Base-by-base conservation (phyloP, 768 basidiomycete genomes). In the Leccinum subgranulosum region DNA sequence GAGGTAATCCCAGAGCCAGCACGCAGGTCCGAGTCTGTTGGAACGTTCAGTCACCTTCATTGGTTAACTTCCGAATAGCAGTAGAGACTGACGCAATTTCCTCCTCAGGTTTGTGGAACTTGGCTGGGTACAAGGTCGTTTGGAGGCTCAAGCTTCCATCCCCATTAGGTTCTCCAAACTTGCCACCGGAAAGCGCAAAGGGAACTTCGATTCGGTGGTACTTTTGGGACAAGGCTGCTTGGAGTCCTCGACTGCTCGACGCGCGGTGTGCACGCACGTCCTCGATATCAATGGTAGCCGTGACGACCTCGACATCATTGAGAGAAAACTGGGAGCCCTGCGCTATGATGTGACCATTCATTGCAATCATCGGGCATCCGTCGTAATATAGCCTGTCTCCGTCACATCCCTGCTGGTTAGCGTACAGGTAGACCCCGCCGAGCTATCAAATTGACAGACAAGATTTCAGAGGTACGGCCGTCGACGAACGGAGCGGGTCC, bases 1-100 rank as follows among this genome's bases (percentile, higher is more conserved):
- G 29, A 99, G 84, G 68, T 98, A 99, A 70, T 99, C 97, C 97
- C 97, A 99, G n/a, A 99, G 79, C 97, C 97, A 99, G 69, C 97
- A 98, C 15, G 96, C 97, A 7, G 97, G 97, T 5, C 97, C 97
- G 3, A 98, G 77, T 3, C 96, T 98, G 19, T 60, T 27, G 27
- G 1, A 25, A 52, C 19, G n/a, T 49, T 58, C 19, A 64, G 49
- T 45, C 15, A 7, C 29, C 29, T 41, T 1, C 12, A 14, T 19
- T 1, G 12, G 31, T 21, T 3, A 6, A 23, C 3, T 47, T 25
- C 2, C 2, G 4, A 17, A 28, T 14, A 17, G 15, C 3, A 39
- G 36, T 12, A 46, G 46, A 15, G 45, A 57, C 92, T 64, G 67
- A 97, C 97, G 97, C 96, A 57, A 98, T 97, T 74, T 98, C 97